phyloP scores from a whole-genome alignment of 192 early-diverging fungal genomes.

The Coemansia sp. region DNA sequence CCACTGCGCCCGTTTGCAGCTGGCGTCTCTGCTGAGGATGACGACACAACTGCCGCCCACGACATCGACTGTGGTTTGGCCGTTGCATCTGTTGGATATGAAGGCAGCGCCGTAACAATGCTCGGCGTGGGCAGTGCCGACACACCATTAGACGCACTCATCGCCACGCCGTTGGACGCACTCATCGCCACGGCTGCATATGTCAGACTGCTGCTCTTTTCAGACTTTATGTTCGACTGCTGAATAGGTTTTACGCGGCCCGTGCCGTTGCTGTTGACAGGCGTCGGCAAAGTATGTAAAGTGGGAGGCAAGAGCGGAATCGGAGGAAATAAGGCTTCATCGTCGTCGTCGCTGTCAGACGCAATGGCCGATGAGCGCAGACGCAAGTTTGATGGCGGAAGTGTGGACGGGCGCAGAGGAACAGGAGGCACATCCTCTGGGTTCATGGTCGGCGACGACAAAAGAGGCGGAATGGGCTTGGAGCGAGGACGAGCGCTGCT shows the following conservation, averaged over 20 bases:
- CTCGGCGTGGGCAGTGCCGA: constrained; percentile 10
- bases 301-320: not conserved
- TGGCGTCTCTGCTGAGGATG: not conserved
- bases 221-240: constrained; percentile 1
- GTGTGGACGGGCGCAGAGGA: constrained; percentile 10
- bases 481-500: constrained; percentile 16
- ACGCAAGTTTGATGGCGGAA: constrained; percentile 27
- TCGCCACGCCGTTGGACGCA: constrained; percentile 5
- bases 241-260: not conserved
- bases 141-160: constrained; percentile 1
- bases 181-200: constrained; percentile 12
- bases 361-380: constrained; percentile 16
- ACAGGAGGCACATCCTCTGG: constrained; percentile 14
- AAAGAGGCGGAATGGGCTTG: not conserved
- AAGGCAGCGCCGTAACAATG: constrained; percentile 3
- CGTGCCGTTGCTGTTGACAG: not conserved
- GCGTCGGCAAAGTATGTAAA: not conserved
- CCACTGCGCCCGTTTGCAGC: constrained; percentile 1
- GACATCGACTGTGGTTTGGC: constrained; percentile 10
- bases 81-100: not conserved
- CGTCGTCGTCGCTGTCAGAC: constrained; percentile 6
- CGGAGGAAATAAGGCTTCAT: not conserved
- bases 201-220: constrained; percentile 10
- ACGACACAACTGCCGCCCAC: constrained; percentile 9
- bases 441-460: constrained; percentile 24